Evolutionary conservation across 371 early-diverging fungal species (phyloP), one percentile per base, ranked within the genome.

Genomic region (Lichtheimia ramosa): DNA sequence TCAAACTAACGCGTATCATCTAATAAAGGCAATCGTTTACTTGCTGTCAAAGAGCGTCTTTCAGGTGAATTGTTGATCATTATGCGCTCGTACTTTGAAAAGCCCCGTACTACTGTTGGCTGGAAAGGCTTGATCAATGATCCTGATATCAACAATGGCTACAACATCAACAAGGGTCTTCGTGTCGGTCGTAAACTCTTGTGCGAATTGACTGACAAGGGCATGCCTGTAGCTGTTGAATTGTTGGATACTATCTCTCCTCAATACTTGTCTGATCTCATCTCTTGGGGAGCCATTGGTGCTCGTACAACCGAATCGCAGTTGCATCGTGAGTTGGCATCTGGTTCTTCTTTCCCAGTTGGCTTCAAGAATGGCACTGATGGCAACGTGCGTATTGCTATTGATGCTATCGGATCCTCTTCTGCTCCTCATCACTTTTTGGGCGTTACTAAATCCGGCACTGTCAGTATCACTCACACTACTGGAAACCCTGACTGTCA

Each of bases 311-410:
- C 96, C 28, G 93, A 93, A 70, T 91, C 92, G 39, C 93, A 94
- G 65, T 81, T 96, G 27, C 97, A 97, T 71, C 88, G 97, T 59
- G 97, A 97, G 71, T 83, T 97, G 50, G 93, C 96, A 24, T 90
- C 90, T 8, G 97, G 97, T 41, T 86, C 96, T 8, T 94, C 95
- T 25, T 90, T 92, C 69, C 94, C 97, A 8, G 94, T 97, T 18
- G 97, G 97, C 18, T 96, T 96, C 87, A 97, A 96, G 74, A 96
- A 96, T 65, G 96, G 96, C 43, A 87, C 89, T 0, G 95, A 96
- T 61, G 97, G 97, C 46, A 94, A 90, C 61, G 86, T 92, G 23
- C 69, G 77, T 23, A 87, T 97, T 16, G 96, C 96, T 7, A 74
- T 95, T 49, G 96, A 97, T 63, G 97, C 95, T 51, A 94, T 97